These are phyloP conservation scores for Forsythia suspensa DNA, from an alignment of 257 asterid species.

Conservation along the genomic window DNA sequence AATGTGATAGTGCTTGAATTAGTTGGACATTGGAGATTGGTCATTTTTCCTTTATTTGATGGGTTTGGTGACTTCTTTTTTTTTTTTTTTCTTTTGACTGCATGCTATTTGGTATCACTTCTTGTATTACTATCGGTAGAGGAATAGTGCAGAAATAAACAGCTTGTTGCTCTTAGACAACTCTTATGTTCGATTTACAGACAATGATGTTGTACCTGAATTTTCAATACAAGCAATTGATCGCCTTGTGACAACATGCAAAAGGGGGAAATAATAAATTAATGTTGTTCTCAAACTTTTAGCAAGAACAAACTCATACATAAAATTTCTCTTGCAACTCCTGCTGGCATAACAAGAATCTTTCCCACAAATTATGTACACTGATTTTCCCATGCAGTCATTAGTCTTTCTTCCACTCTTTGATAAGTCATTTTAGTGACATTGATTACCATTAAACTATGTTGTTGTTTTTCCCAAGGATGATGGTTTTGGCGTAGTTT, in stretches of 20 bases:
- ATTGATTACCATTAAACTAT: neutral
- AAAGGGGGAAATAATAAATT: neutral
- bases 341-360: neutral
- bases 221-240: neutral
- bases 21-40: neutral
- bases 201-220: neutral
- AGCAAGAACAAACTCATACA: neutral
- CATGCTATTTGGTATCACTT: neutral
- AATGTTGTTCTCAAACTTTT: neutral
- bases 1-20: neutral
- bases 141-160: neutral
- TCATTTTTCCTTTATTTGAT: neutral
- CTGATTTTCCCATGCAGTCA: neutral
- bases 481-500: neutral
- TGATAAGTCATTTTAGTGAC: neutral
- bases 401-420: neutral
- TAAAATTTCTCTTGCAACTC: conserved; percentile 4
- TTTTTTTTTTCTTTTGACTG: neutral
- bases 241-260: neutral
- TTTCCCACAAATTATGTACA: neutral
- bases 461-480: neutral
- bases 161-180: neutral
- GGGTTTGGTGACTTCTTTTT: neutral
- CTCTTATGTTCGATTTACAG: neutral
- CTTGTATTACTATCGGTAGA: neutral